Conservation (phyloP, 805 yeast species). For the Cyberlindnera mrakii region DNA sequence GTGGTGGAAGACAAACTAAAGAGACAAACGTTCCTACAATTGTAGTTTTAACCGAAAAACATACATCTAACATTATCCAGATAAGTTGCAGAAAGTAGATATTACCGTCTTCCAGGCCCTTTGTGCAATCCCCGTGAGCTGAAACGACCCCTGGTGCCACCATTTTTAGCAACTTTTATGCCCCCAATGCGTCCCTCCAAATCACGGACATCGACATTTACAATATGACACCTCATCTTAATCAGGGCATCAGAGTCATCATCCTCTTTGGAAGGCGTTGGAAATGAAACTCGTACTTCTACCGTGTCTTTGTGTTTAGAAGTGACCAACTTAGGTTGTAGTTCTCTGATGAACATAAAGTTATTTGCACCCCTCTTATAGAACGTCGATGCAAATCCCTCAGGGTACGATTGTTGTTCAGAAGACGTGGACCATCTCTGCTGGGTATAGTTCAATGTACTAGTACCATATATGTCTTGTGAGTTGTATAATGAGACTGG, state of each 20-base stretch:
- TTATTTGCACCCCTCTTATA: slow-evolving; percentile 41
- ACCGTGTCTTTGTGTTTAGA: slow-evolving; percentile 32
- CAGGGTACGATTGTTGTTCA: slow-evolving; percentile 31
- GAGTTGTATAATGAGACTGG: slow-evolving; percentile 7
- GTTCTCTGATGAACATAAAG: slow-evolving; percentile 45
- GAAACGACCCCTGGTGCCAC: not conserved
- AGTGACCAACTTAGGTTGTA: slow-evolving; percentile 40
- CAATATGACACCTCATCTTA: slow-evolving; percentile 33
- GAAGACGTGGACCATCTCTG: not conserved
- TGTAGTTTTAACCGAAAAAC: too few relatives aligned
- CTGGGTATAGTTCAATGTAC: not conserved
- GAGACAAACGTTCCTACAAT: too few relatives aligned
- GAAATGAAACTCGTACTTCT: slow-evolving; percentile 37
- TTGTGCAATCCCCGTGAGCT: slow-evolving; percentile 1
- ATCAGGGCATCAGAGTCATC: slow-evolving; percentile 16
- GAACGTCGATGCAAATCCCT: slow-evolving; percentile 45
- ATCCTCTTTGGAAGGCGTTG: slow-evolving; percentile 19
- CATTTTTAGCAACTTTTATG: slow-evolving; percentile 14
- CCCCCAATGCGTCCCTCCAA: slow-evolving; percentile 33
- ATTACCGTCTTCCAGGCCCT: slow-evolving; percentile 1
- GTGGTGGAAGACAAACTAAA: too few relatives aligned
- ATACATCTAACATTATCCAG: not conserved
- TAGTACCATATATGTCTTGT: not conserved
- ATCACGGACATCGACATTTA: slow-evolving; percentile 37
- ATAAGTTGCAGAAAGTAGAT: not conserved